A percentile compares a stretch with the other conserved stretches of the same genome.
Conservation (phyloP, 2,329 filamentous ascomycete genomes). For the Trichoderma koningiopsis region DNA sequence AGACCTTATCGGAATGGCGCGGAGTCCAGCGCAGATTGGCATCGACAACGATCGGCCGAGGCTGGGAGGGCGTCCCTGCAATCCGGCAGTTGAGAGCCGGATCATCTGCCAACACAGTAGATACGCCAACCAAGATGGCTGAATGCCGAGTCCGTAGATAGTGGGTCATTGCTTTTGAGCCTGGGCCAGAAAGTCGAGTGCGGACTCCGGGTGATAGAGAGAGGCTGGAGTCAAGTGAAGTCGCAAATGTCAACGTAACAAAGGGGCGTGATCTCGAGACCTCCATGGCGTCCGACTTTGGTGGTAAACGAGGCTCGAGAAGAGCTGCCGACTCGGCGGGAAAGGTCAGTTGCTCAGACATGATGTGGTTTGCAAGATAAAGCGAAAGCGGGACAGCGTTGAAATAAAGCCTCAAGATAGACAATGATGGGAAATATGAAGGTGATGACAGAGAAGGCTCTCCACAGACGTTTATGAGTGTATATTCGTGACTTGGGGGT, state of each 20-base stretch:
- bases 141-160: slow-evolving; percentile 80
- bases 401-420: neutral
- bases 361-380: slow-evolving; percentile 26
- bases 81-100: slow-evolving; percentile 84
- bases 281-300: neutral
- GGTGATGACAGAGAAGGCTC: neutral
- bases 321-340: slow-evolving; percentile 36
- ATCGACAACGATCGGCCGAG: slow-evolving; percentile 81
- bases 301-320: slow-evolving; percentile 41
- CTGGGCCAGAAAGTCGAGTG: slow-evolving; percentile 78
- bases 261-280: slow-evolving; percentile 42
- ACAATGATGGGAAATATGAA: no score
- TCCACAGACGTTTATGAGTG: neutral
- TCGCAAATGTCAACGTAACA: slow-evolving; percentile 86
- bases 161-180: slow-evolving; percentile 92
- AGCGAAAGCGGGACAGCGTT: neutral
- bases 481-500: neutral
- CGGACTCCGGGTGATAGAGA: slow-evolving; percentile 77
- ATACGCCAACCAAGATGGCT: slow-evolving; percentile 82
- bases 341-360: slow-evolving; percentile 42
- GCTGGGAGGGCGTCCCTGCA: slow-evolving; percentile 64
- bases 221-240: slow-evolving; percentile 81
- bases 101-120: slow-evolving; percentile 82
- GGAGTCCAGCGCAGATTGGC: slow-evolving; percentile 74
- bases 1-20: slow-evolving; percentile 60